Conservation (phyloP, 495 filamentous ascomycete species). For the Daldinia vernicosa region DNA sequence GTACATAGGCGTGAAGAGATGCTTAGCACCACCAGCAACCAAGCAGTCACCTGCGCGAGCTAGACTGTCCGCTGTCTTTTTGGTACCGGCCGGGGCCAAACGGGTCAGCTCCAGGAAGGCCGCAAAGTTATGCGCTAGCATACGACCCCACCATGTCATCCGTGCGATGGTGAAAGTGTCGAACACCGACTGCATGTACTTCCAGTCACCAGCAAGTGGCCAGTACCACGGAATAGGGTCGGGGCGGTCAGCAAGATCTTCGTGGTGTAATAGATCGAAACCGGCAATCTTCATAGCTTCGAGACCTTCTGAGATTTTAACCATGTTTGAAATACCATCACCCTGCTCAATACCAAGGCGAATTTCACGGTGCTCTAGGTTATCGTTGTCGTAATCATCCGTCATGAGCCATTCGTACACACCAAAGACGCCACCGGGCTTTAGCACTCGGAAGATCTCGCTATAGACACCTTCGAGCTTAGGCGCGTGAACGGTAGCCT, state of each 20-base stretch:
- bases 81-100: constrained; percentile 83
- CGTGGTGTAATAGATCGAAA: constrained; percentile 84
- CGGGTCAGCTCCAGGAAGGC: constrained; percentile 78
- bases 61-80: constrained; percentile 94
- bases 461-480: constrained; percentile 93
- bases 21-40: constrained; percentile 88
- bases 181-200: constrained; percentile 79
- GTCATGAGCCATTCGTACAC: constrained; percentile 99
- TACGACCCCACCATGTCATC: constrained; percentile 88
- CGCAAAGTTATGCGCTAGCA: constrained; percentile 79
- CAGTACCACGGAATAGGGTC: constrained; percentile 94
- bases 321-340: constrained; percentile 99
- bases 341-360: constrained; percentile 96
- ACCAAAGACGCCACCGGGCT: constrained; percentile 95
- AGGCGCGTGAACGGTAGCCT: constrained; percentile 95
- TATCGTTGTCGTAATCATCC: constrained; percentile 89
- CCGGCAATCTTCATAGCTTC: constrained; percentile 88
- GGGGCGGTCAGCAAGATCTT: constrained; percentile 85
- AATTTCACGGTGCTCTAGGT: constrained; percentile 87
- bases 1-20: constrained; percentile 99
- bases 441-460: constrained; percentile 94
- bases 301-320: constrained; percentile 83
- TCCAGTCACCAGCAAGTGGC: constrained; percentile 81
- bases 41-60: constrained; percentile 85
- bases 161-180: constrained; percentile 87